Percentiles rank a stretch among this genome's conserved stretches.
Conservation (phyloP, 768 basidiomycete species). For the Mycena belliarum region DNA sequence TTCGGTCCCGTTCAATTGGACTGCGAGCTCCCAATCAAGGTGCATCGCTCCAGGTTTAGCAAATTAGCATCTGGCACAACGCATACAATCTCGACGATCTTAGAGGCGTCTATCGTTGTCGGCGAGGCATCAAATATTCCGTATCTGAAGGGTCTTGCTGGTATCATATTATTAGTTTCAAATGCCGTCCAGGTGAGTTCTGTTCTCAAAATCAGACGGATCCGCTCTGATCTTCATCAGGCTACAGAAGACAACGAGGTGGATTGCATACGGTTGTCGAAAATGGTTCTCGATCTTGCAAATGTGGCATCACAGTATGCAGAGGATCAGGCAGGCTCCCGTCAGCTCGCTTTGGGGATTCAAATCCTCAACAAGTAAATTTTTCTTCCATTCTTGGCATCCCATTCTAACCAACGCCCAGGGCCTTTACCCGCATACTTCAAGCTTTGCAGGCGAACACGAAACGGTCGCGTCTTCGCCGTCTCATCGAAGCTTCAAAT, state of each 20-base stretch:
- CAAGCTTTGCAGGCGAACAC: slow-evolving; percentile 9
- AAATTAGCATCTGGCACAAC: slow-evolving; percentile 17
- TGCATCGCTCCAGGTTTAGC: slow-evolving; percentile 11
- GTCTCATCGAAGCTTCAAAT: slow-evolving; percentile 6
- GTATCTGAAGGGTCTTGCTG: slow-evolving; percentile 23
- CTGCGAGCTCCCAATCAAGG: slow-evolving; percentile 8
- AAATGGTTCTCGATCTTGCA: slow-evolving; percentile 19
- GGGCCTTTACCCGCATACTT: slow-evolving; percentile 12
- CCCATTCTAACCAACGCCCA: not conserved
- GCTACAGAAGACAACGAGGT: slow-evolving; percentile 21
- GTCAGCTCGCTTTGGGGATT: slow-evolving; percentile 4
- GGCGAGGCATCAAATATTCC: slow-evolving; percentile 22
- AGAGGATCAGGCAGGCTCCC: not conserved
- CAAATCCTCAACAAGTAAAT: slow-evolving; percentile 9
- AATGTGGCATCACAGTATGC: slow-evolving; percentile 2
- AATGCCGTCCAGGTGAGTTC: slow-evolving; percentile 21
- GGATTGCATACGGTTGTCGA: slow-evolving; percentile 8
- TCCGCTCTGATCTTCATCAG: not conserved
- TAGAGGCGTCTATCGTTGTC: slow-evolving; percentile 9
- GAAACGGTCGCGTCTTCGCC: slow-evolving; percentile 12
- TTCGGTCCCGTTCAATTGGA: slow-evolving; percentile 19
- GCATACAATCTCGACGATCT: slow-evolving; percentile 11
- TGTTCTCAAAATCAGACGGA: not conserved
- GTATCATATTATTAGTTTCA: slow-evolving; percentile 18
- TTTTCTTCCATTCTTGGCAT: not conserved